Base-by-base conservation (phyloP, 345 rosid genomes). In the Aurinia saxatilis region DNA sequence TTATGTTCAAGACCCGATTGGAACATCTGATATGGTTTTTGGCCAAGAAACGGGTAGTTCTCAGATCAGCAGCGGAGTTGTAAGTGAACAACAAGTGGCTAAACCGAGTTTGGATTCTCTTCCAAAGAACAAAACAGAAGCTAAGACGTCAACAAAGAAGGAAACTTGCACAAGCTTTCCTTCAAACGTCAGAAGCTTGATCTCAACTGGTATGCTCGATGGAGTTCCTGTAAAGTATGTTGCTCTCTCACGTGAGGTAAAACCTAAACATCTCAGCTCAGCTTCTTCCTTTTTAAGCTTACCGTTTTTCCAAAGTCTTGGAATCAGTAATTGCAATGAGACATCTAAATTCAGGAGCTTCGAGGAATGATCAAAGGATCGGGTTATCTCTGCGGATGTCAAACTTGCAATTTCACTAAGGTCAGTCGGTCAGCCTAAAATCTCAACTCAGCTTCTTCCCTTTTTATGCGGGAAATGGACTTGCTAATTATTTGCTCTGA, bases 181-280 rank as follows among this genome's bases (percentile, higher is more conserved):
- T 65, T 86, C 96, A 35, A 92, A 88, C 45, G 95, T 92, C 23
- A 86, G 93, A 74, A 88, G 95, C 74, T 78, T 89, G 78, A 80
- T 92, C 73, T 84, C 92, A 41, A 91, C 98, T 14, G 96, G 95
- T 61, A 88, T 84, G 92, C 96, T 88, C 3, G 96, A 91, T 61
- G 91, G 95, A 4, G 87, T 88, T 44, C 92, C 95, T 23, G 92
- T 88, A 66, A 91, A 86, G 79, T 91, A 91, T 35, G 72, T 86
- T 60, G 63, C 96, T 31, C 62, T 82, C 75, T 81, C 95, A 12
- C 81, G 85, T 29, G 87, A 91, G 95, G 98, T 88, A 86, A 74
- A 73, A 66, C 29, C 35, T 42, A 25, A 50, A 65, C 15, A 18
- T 40, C 55, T 41, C 46, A 17, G 18, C 54, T 60, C 47, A 44